Evolutionary conservation across 2,329 filamentous ascomycete genomes (phyloP), one percentile per base, ranked within the genome.

Genomic region (Colletotrichum spinosum): DNA sequence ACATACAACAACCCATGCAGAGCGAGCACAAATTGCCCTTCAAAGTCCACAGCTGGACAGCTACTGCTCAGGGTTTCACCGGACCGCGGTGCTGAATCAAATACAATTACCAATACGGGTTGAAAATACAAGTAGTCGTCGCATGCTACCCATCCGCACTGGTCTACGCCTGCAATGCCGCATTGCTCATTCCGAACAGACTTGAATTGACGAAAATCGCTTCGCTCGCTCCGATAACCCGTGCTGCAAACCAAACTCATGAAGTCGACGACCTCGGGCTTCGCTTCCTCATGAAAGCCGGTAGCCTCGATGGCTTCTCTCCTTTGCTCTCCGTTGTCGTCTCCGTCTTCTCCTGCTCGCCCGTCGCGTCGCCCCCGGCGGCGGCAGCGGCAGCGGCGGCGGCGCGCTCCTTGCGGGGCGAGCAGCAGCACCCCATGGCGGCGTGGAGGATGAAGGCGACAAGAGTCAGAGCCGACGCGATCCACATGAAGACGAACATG

Each of bases 401-500:
- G 8, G 49, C 63, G 10, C 45, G 46, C 42, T 56, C 53, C 49
- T 60, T 67, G 4, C 60, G 39, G 12, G 62, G 62, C 37, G 62
- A 57, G 72, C 90, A 92, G 76, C 92, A 97, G 77, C 93, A 97
- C 71, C 90, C 92, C 76, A 95, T 84, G 38, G 90, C 88, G 35
- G 91, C 80, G 76, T 97, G 92, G 17, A 97, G 81, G 38, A 91
- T 75, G 71, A 92, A 94, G 0, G 90, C 90, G 17, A 94, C 72
- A 6, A 93, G 78, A 1, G 87, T 86, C 66, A 90, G 87, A 0
- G 83, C 87, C 0, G 89, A 85, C 0, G 90, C 92, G 35, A 93
- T 86, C 94, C 95, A 98, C 90, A 97, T 95, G 74, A 97, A 97
- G 0, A 81, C 91, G 72, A 97, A 87, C 91, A 97, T 94, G 69